Evolutionary conservation across 2,329 filamentous ascomycete genomes (phyloP), one percentile per base, ranked within the genome.

Genomic region (Tolypocladium nubicola): DNA sequence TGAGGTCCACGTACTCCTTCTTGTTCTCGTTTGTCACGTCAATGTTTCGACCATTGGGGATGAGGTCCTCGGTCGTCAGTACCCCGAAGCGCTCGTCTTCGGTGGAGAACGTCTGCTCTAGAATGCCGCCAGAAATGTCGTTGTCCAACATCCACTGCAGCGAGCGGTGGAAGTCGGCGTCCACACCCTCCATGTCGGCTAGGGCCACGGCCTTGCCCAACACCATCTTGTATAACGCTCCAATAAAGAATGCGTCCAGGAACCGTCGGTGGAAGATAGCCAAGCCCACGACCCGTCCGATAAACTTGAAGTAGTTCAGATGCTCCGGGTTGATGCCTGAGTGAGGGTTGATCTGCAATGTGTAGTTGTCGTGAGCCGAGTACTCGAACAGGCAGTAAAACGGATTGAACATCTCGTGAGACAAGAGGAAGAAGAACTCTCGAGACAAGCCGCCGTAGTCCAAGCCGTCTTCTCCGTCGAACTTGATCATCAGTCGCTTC

Each of bases 301-400:
- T 99, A 70, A 99, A 99, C 75, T 96, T 97, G 85, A 99, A 99
- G 77, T 97, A 99, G 72, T 97, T 97, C 67, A 99, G 79, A 83
- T 99, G 94, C 75, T 99, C 94, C 1, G 94, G 94, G 74, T 99
- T 99, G 75, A 99, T 97, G 62, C 94, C 94, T 23, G 94, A 99
- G 74, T 99, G 94, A 52, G 94, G 94, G 77, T 99, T 99, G 79
- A 99, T 99, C 76, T 99, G 94, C 57, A 99, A 87, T 37, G 94
- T 99, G 77, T 99, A 99, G 77, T 99, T 99, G 84, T 99, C 94
- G 79, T 99, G 94, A 43, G 94, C 94, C 33, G 94, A 97, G 75
- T 99, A 99, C 76, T 99, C 94, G 79, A 99, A 99, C 56, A 99
- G 81, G 72, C 94, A 99, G 78, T 99, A 99, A 77, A 99, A 99